phyloP scores from a whole-genome alignment of 805 yeast species.

The Candida yuanshanica region DNA sequence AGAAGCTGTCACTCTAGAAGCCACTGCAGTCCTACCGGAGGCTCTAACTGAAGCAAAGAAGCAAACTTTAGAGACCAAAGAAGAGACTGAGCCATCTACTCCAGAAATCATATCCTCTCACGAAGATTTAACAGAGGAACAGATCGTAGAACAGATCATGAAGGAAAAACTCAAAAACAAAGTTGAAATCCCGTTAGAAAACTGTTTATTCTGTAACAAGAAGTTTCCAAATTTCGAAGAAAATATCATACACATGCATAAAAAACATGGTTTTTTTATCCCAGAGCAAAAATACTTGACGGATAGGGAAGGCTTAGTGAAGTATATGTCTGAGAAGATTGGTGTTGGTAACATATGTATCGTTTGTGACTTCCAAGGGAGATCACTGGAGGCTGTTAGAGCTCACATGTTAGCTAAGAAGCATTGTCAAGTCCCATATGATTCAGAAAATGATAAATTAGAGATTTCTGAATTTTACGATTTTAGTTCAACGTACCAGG shows the following conservation, averaged over 20 bases:
- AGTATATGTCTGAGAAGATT: constrained; percentile 82
- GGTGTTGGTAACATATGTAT: constrained; percentile 90
- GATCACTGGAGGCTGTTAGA: constrained; percentile 76
- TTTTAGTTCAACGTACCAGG: constrained; percentile 64
- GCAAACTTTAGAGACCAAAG: constrained; percentile 5
- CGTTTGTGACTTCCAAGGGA: constrained; percentile 80
- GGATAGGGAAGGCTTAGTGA: constrained; percentile 67
- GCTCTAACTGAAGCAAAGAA: constrained; percentile 3
- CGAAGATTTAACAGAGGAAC: constrained; percentile 32
- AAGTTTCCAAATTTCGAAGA: constrained; percentile 41
- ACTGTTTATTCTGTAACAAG: constrained; percentile 50
- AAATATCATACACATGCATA: constrained; percentile 70
- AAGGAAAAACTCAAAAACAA: constrained; percentile 33
- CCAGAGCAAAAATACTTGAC: constrained; percentile 76
- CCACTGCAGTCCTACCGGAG: constrained; percentile 1
- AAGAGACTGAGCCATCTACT: constrained; percentile 14
- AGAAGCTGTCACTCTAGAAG: background rate
- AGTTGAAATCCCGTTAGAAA: constrained; percentile 42
- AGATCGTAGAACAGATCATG: constrained; percentile 32
- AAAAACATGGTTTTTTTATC: constrained; percentile 74
- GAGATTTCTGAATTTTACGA: constrained; percentile 92
- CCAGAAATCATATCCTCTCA: too few relatives aligned
- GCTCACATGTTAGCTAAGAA: constrained; percentile 86
- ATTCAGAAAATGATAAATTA: constrained; percentile 71
- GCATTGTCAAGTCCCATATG: constrained; percentile 89